These are phyloP conservation scores for Tubosaeta brunneosetosa DNA, from an alignment of 768 basidiomycete genomes.

Conservation along the genomic window DNA sequence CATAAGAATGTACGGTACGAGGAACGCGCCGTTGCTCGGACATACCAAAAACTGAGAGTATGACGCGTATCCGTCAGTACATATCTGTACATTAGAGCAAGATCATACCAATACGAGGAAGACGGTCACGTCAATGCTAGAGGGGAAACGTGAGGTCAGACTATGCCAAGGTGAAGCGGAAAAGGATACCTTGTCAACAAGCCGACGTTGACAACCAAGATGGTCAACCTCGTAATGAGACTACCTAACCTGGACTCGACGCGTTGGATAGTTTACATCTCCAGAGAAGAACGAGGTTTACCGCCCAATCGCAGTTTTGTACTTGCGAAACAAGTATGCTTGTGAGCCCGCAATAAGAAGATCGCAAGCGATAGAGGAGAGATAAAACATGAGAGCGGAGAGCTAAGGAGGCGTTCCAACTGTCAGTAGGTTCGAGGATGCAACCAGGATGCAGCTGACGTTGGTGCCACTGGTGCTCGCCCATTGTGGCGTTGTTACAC, in stretches of 20 bases:
- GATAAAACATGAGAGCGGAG: conserved; percentile 30
- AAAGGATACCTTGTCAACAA: conserved; percentile 31
- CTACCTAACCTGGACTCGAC: conserved; percentile 24
- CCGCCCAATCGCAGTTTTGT: conserved; percentile 28
- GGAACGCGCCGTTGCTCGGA: conserved; percentile 33
- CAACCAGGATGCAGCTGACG: conserved; percentile 15
- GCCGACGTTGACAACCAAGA: conserved; percentile 34
- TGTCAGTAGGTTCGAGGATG: not conserved
- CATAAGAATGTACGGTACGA: conserved; percentile 36
- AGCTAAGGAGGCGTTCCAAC: conserved; percentile 11
- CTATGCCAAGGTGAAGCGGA: not conserved
- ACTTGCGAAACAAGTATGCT: conserved; percentile 30
- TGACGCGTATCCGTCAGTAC: conserved; percentile 1
- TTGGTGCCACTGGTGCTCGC: conserved; percentile 29
- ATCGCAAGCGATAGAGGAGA: conserved; percentile 33
- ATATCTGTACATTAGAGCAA: not conserved
- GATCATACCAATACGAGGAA: conserved; percentile 23
- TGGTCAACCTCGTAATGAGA: conserved; percentile 30
- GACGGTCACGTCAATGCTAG: conserved; percentile 27
- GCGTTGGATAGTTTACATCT: not conserved
- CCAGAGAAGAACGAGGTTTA: conserved; percentile 1
- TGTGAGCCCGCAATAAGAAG: conserved; percentile 32
- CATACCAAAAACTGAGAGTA: conserved; percentile 31
- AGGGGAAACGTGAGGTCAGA: conserved; percentile 1
- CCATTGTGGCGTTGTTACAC: conserved; percentile 31